Evolutionary conservation across 2,329 filamentous ascomycete species (phyloP).

Genomic region (Paecilomyces sp.): DNA sequence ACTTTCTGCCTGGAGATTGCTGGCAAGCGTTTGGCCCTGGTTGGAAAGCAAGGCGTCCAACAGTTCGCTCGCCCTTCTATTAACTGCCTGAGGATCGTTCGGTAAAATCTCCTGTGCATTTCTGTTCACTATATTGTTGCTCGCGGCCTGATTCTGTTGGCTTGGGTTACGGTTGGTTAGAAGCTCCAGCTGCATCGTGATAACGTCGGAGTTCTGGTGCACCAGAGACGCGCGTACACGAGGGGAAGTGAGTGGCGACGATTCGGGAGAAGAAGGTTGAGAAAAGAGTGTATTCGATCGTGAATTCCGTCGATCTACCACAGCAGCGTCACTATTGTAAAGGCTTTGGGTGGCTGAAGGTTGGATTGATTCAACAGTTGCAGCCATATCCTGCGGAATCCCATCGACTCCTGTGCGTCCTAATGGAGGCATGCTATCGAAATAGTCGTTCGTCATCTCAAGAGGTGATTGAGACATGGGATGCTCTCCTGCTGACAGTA

Average conservation of each 20-base stretch:
- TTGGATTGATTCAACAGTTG: constrained; percentile 7
- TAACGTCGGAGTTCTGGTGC: constrained; percentile 35
- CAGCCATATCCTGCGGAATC: constrained; percentile 9
- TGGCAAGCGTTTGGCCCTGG: constrained; percentile 16
- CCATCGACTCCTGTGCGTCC: constrained; percentile 12
- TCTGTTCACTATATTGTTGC: constrained; percentile 6
- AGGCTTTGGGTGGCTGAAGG: constrained; percentile 7
- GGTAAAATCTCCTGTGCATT: constrained; percentile 7
- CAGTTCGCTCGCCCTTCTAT: constrained; percentile 18
- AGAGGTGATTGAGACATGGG: constrained; percentile 32
- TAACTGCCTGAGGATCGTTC: constrained; percentile 20
- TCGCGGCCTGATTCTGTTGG: constrained; percentile 5
- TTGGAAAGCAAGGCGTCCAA: constrained; percentile 28
- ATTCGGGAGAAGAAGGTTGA: constrained; percentile 30
- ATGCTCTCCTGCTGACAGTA: constrained; percentile 25
- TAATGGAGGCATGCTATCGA: constrained; percentile 19
- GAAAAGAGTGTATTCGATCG: constrained; percentile 35
- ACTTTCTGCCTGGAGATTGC: constrained; percentile 8
- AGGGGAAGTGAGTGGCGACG: constrained; percentile 35
- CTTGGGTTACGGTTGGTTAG: constrained; percentile 23
- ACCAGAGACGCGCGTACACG: constrained; percentile 36
- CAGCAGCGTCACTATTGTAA: constrained; percentile 5
- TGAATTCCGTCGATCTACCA: constrained; percentile 19
- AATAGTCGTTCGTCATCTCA: constrained; percentile 26
- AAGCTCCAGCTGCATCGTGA: constrained; percentile 38